Base-by-base conservation (phyloP, 805 yeast species). In the Sugiyamaella smithiae region DNA sequence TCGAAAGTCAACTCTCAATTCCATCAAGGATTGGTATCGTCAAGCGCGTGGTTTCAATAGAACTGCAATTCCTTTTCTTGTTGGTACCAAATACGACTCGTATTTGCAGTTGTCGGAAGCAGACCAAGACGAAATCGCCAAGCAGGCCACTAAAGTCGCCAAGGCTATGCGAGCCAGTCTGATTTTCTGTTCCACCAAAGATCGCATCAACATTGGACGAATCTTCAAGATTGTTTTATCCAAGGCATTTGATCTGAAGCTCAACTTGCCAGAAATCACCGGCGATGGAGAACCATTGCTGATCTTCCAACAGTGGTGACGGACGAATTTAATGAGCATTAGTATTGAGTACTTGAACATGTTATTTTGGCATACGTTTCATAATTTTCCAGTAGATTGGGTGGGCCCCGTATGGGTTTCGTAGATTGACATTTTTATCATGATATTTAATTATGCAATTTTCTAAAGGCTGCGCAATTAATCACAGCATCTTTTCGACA, bases 1-100 rank as follows among this genome's bases (percentile, higher is more conserved):
- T 1, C 75, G 96, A 40, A 87, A 85, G 54, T 80, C 89, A 23
- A 88, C 97, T 0, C 73, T 91, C 46, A 85, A 85, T 62, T 84
- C 90, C n/a, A 76, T 91, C 46, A 87, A 88, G 62, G 96, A 89
- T 60, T 91, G 98, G 99, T 91, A 89, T 64, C 73, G 95, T 52
- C 95, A 87, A 62, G 91, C 95, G 0, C 72, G 95, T 45, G 95
- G 95, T 0, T 83, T 88, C 63, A 91, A 91, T 67, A 81, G 83
- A 62, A 84, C 90, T 0, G 97, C 97, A 6, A 85, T 91, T 41
- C 96, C 97, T 2, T 79, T 91, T 51, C 72, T 91, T 40, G 85
- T 91, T 1, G 99, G 99, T 2, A 91, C 99, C 1, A 91, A 91
- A 64, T 91, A 86, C 67, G 99, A 91, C 64, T 70, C 82, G 54